Conservation (phyloP, 2,329 filamentous ascomycete genomes). For the Ophiostoma sp. region DNA sequence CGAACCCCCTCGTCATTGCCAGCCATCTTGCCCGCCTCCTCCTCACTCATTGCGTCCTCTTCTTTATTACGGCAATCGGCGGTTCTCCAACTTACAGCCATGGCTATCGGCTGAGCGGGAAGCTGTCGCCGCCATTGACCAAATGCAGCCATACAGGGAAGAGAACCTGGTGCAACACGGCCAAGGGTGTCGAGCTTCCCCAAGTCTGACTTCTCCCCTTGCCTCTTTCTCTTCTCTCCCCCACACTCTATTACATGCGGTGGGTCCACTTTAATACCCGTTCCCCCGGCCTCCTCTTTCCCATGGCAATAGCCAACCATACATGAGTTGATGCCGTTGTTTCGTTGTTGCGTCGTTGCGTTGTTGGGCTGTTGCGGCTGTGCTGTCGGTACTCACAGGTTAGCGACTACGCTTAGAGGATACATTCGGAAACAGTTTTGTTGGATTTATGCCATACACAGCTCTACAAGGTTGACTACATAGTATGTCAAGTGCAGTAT, state of each 20-base stretch:
- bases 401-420: background rate
- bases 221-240: conserved; percentile 9
- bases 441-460: background rate
- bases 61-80: background rate
- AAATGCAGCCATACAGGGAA: background rate
- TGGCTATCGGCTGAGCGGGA: conserved; percentile 21
- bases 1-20: background rate
- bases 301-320: background rate
- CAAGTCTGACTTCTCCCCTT: background rate
- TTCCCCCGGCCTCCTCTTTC: conserved; percentile 25
- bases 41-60: background rate
- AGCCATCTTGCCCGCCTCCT: background rate
- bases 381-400: background rate
- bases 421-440: background rate
- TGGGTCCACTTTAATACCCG: conserved; percentile 22
- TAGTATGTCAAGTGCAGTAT: background rate
- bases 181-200: conserved; percentile 1
- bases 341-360: background rate
- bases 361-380: background rate
- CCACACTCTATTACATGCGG: background rate
- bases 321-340: background rate
- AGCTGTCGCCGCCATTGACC: background rate
- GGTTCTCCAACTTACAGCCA: background rate
- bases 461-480: too few species aligned
- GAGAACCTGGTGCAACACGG: background rate